Evolutionary conservation across 495 filamentous ascomycete species (phyloP).

Genomic region (Aspergillus coremiiformis): DNA sequence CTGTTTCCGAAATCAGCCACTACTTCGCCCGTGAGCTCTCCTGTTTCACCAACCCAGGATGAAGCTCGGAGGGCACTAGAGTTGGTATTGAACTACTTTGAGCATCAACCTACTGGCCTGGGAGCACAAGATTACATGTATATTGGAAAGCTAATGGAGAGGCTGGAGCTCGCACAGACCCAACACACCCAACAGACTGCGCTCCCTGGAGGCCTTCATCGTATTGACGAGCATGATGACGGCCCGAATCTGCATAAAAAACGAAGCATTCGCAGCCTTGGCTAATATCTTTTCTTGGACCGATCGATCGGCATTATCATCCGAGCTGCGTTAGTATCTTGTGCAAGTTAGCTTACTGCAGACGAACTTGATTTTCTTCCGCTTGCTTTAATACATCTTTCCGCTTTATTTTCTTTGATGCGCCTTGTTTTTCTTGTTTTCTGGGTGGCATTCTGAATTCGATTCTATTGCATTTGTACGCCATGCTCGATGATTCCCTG

Average conservation of each 20-base stretch:
- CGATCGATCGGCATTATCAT: no score
- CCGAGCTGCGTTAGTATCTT: no score
- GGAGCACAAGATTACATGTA: constrained; percentile 75
- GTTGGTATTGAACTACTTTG: constrained; percentile 77
- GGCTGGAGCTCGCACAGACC: constrained; percentile 60
- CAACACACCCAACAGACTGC: constrained; percentile 49
- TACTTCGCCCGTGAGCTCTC: constrained; percentile 33
- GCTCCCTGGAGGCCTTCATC: constrained; percentile 59
- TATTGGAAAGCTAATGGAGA: constrained; percentile 80
- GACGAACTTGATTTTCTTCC: constrained; percentile 5
- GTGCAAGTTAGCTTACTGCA: constrained; percentile 9
- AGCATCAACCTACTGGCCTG: constrained; percentile 59
- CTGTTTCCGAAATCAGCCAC: constrained; percentile 32
- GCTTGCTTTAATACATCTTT: background rate
- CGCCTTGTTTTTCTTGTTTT: constrained; percentile 3
- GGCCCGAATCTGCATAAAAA: constrained; percentile 37
- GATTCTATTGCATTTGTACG: constrained; percentile 13
- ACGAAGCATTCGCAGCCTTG: constrained; percentile 48
- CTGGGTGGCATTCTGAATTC: constrained; percentile 17
- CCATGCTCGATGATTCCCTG: constrained; percentile 12
- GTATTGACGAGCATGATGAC: constrained; percentile 50
- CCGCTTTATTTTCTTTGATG: background rate
- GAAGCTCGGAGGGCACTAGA: constrained; percentile 83
- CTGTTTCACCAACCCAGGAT: constrained; percentile 73
- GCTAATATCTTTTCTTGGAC: constrained; percentile 11